Evolutionary conservation across 441 rosid genomes (phyloP), one percentile per base, ranked within the genome.

Genomic region (Erodium chrysanthum): DNA sequence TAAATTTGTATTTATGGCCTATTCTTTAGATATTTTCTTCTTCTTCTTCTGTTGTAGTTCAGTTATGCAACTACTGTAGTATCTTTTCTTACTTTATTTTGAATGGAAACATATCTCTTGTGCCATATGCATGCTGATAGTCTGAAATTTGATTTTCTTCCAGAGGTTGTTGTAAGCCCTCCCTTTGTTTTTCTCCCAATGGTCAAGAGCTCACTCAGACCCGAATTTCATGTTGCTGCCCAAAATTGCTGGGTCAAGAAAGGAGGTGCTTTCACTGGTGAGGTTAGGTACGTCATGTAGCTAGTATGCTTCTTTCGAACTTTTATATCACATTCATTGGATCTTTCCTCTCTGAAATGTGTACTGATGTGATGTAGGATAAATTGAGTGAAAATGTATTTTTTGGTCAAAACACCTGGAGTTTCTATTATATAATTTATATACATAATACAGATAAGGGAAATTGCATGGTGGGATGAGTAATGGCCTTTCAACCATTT

Each of bases 191-290:
- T 85, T 70, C 89, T 87, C 72, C 80, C 83, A 20, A 44, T 77
- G 68, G 88, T 85, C 42, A 85, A 87, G 72, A 71, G 72, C 76
- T 59, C 29, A 4, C 71, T 87, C 82, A 78, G 79, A 75, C 69
- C 88, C 25, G 86, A 82, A 60, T 83, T 87, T 18, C 79, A 77
- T 66, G 86, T 87, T 46, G 86, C 88, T 8, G 92, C 92, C 2
- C 92, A 87, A 67, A 87, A 87, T 76, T 87, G 92, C 73, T 87
- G 92, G 92, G 87, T 87, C 58, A 82, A 83, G 71, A 87, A 87
- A 62, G 92, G 92, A 59, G 92, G 90, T 78, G 92, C 92, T 69
- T 87, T 67, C 84, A 87, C 92, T 0, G 92, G 90, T 20, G 92
- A 87, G 71, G 83, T 87, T 70, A 87, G 92, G 92, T 87, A 69